Conservation (phyloP, 257 asterid genomes). For the Solanum etuberosum region DNA sequence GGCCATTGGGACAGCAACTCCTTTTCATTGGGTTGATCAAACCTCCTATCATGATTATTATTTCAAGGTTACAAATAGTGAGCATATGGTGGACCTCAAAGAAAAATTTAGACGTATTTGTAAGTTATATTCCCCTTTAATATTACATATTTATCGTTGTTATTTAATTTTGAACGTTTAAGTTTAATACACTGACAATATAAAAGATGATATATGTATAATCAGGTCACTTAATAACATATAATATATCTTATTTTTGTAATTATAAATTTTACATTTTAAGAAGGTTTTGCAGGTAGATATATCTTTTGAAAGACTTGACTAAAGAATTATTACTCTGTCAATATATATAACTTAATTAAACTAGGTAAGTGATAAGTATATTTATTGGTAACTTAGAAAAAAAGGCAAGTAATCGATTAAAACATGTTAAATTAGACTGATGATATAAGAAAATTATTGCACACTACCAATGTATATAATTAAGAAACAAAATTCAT, state of each 20-base stretch:
- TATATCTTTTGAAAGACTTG: background rate
- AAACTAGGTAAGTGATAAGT: background rate
- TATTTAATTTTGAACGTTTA: background rate
- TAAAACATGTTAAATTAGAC: background rate
- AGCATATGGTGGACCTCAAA: background rate
- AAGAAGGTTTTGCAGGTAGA: background rate
- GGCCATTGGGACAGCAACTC: background rate
- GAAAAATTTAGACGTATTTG: background rate
- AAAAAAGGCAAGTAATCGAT: background rate
- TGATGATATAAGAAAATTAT: background rate
- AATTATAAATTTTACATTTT: too few species aligned
- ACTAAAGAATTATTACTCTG: background rate
- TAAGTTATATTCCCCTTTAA: background rate
- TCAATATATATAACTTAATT: background rate
- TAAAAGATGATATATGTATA: background rate
- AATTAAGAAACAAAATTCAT: background rate
- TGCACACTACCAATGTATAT: background rate
- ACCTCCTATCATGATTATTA: background rate
- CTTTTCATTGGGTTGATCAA: background rate
- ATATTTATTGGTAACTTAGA: background rate
- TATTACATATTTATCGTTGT: background rate
- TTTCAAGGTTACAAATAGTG: background rate
- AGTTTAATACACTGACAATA: background rate
- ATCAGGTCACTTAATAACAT: background rate
- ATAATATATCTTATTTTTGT: too few species aligned